phyloP scores from a whole-genome alignment of 805 yeast genomes.

The Candida easanensis region DNA sequence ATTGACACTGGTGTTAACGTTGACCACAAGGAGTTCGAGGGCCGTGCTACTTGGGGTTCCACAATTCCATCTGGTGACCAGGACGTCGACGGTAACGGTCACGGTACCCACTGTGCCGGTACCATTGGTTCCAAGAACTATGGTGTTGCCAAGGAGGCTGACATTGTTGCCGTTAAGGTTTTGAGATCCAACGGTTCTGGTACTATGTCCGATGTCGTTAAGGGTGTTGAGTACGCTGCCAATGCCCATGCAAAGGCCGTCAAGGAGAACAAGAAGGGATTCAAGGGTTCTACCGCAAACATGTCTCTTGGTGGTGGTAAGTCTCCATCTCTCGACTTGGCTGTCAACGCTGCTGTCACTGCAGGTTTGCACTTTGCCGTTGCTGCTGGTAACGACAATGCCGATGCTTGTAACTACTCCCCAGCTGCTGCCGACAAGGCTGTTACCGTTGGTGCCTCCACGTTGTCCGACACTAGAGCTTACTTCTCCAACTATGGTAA shows the following conservation, averaged over 20 bases:
- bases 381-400: constrained; percentile 95
- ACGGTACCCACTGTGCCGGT: constrained; percentile 98
- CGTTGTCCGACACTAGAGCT: constrained; percentile 86
- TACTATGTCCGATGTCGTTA: constrained; percentile 76
- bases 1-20: constrained; percentile 87
- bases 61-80: constrained; percentile 72
- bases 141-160: constrained; percentile 83
- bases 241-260: constrained; percentile 58
- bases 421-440: constrained; percentile 87
- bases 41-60: constrained; percentile 84
- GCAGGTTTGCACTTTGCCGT: constrained; percentile 92
- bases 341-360: constrained; percentile 84
- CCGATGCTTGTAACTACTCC: constrained; percentile 88
- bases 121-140: constrained; percentile 77
- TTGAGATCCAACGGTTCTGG: constrained; percentile 82
- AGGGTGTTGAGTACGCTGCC: constrained; percentile 84
- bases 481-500: constrained; percentile 93
- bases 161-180: constrained; percentile 80
- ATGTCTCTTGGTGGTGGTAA: constrained; percentile 95
- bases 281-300: constrained; percentile 85
- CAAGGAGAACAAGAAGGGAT: constrained; percentile 54
- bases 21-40: constrained; percentile 73
- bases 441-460: constrained; percentile 93
- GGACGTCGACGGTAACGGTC: constrained; percentile 84
- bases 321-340: constrained; percentile 81